Conservation (phyloP, 83 land plant species). For the Larix sibirica region DNA sequence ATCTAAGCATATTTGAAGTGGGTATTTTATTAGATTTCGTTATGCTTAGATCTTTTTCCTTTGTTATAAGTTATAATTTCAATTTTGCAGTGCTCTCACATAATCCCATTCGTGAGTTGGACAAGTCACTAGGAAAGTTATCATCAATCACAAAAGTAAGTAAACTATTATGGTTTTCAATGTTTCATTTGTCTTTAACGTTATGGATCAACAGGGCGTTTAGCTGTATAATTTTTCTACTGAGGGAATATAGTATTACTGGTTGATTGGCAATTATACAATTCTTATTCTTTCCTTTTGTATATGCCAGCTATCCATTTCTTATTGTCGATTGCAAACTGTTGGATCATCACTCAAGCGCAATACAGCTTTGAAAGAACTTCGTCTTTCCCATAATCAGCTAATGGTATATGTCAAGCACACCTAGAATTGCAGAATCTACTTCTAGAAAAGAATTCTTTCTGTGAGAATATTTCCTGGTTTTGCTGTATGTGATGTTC, state of each 20-base stretch:
- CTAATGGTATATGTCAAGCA: slow-evolving; percentile 28
- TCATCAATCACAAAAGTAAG: slow-evolving; percentile 34
- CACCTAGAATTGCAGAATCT: background rate
- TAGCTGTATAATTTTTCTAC: background rate
- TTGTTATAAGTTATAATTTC: background rate
- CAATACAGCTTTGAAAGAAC: slow-evolving; percentile 41
- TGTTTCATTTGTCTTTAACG: background rate
- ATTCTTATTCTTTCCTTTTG: slow-evolving; percentile 7
- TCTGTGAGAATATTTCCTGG: background rate
- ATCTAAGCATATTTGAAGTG: background rate
- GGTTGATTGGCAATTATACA: background rate
- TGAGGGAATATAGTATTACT: background rate
- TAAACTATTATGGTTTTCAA: background rate
- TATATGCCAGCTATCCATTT: slow-evolving; percentile 32
- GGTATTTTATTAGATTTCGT: background rate
- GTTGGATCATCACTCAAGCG: slow-evolving; percentile 37
- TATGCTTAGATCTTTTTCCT: background rate
- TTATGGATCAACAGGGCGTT: background rate
- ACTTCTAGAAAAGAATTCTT: background rate
- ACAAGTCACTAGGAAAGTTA: slow-evolving; percentile 32
- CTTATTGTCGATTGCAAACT: slow-evolving; percentile 37
- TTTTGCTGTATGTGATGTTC: background rate
- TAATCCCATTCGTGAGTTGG: slow-evolving; percentile 40
- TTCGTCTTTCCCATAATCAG: slow-evolving; percentile 43
- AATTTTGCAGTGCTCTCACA: slow-evolving; percentile 38